phyloP scores from a whole-genome alignment of 2,329 filamentous ascomycete species.

The Xylariaceae sp. region DNA sequence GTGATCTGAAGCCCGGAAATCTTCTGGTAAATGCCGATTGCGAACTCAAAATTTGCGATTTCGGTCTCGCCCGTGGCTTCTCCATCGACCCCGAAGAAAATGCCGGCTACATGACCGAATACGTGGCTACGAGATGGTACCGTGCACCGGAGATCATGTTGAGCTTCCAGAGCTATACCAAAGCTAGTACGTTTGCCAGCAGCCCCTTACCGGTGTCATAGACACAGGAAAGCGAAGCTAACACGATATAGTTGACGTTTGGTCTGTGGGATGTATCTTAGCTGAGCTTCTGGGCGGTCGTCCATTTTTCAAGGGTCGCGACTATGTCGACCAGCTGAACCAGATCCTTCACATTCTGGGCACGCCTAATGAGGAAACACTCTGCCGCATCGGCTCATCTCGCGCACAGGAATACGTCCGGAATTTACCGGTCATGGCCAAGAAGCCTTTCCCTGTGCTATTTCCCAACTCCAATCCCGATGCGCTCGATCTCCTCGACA shows the following conservation, averaged over 20 bases:
- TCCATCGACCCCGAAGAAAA: slow-evolving; percentile 97
- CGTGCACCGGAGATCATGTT: slow-evolving; percentile 97
- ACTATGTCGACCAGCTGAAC: slow-evolving; percentile 99
- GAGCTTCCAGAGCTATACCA: slow-evolving; percentile 99
- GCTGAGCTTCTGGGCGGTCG: slow-evolving; percentile 92
- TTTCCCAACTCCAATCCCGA: slow-evolving; percentile 96
- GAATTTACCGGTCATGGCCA: slow-evolving; percentile 91
- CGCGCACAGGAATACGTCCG: slow-evolving; percentile 97
- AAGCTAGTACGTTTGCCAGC: slow-evolving; percentile 73
- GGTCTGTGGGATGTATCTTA: slow-evolving; percentile 97
- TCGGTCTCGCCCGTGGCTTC: slow-evolving; percentile 92
- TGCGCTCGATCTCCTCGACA: slow-evolving; percentile 88
- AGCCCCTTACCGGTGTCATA: not conserved
- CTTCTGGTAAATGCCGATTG: slow-evolving; percentile 97
- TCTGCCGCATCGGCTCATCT: slow-evolving; percentile 88
- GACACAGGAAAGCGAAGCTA: too few species aligned
- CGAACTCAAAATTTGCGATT: slow-evolving; percentile 98
- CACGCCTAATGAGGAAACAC: slow-evolving; percentile 91
- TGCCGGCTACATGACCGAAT: slow-evolving; percentile 99
- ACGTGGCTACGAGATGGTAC: slow-evolving; percentile 96
- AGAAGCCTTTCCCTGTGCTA: slow-evolving; percentile 79
- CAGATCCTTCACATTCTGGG: slow-evolving; percentile 98
- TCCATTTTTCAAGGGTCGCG: slow-evolving; percentile 97
- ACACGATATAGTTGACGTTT: slow-evolving; percentile 74
- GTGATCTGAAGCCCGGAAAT: slow-evolving; percentile 95